These are phyloP conservation scores for Prunus salicina DNA, from an alignment of 306 rosid genomes.

Conservation along the genomic window DNA sequence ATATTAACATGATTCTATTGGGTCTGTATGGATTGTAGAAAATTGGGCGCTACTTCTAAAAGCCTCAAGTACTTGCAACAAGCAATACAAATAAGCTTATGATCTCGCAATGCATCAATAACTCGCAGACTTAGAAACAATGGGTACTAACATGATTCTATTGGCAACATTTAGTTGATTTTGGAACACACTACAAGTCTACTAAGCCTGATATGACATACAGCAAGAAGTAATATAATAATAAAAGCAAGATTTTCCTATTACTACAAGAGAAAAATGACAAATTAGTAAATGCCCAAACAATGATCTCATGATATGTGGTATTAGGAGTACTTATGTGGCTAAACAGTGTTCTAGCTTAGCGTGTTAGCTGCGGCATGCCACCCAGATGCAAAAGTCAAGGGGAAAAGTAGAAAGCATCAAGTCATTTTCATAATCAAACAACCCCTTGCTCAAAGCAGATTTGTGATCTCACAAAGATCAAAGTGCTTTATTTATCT, in stretches of 20 bases:
- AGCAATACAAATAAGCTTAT: too few species aligned
- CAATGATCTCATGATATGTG: background rate
- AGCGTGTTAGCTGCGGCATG: background rate
- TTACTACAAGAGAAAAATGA: background rate
- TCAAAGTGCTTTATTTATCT: background rate
- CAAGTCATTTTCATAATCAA: constrained; percentile 14
- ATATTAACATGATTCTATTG: too few species aligned
- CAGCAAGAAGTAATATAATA: background rate
- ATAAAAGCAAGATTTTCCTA: background rate
- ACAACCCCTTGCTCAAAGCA: background rate
- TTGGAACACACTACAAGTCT: background rate
- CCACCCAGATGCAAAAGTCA: constrained; percentile 12
- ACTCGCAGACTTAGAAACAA: too few species aligned
- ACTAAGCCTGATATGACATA: background rate
- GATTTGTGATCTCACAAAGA: background rate
- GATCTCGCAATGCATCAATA: too few species aligned
- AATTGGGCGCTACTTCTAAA: too few species aligned
- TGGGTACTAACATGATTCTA: too few species aligned
- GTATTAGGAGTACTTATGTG: background rate
- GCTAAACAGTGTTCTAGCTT: background rate
- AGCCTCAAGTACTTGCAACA: too few species aligned
- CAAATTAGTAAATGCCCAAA: background rate
- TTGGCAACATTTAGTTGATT: background rate
- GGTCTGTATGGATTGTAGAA: too few species aligned
- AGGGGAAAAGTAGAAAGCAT: background rate